Conservation (phyloP, 73 alveolate genomes). For the Urostyla sp. region DNA sequence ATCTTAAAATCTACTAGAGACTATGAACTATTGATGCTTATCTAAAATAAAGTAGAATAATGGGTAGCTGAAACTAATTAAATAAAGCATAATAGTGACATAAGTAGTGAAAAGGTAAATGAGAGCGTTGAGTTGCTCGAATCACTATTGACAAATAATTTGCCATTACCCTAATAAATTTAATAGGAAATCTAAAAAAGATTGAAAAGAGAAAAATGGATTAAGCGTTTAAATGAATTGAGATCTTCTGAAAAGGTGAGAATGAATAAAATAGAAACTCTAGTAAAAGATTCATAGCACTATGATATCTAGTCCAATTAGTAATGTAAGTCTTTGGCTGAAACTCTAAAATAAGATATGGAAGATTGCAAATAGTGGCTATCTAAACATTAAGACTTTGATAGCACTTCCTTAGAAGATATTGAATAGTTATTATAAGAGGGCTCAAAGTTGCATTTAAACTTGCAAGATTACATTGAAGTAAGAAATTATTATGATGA, state of each 20-base stretch:
- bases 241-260: slow-evolving; percentile 18
- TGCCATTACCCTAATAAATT: slow-evolving; percentile 13
- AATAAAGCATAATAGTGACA: neutral
- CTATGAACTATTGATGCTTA: neutral
- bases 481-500: slow-evolving; percentile 39
- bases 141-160: neutral
- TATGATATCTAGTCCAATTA: slow-evolving; percentile 4
- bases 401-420: neutral
- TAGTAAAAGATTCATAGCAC: slow-evolving; percentile 51
- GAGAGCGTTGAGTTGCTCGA: slow-evolving; percentile 1
- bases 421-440: slow-evolving; percentile 14
- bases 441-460: slow-evolving; percentile 2
- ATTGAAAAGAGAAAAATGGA: slow-evolving; percentile 53
- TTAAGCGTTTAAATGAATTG: slow-evolving; percentile 2
- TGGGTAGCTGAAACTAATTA: neutral
- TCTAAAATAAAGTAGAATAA: neutral
- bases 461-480: slow-evolving; percentile 41
- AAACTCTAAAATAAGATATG: neutral
- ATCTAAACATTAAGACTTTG: neutral
- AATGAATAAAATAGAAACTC: slow-evolving; percentile 41
- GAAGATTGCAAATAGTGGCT: slow-evolving; percentile 47
- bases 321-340: slow-evolving; percentile 27
- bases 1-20: slow-evolving; percentile 4
- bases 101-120: neutral
- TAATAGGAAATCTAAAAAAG: neutral